Conservation (phyloP, 805 yeast genomes). For the Lachancea kluyveri region DNA sequence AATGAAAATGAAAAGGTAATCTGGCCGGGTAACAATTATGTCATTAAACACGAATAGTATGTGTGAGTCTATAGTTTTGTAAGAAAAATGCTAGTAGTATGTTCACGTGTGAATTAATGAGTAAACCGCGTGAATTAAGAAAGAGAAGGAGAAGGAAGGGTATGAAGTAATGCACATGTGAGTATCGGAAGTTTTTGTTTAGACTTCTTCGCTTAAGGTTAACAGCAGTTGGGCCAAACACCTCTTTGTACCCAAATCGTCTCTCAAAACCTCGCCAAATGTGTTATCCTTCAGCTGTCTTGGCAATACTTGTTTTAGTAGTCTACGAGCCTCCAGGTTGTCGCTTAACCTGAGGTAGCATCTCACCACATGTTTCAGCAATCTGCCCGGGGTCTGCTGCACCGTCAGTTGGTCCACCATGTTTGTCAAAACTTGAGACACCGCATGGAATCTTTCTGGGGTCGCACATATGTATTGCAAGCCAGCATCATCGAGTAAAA, state of each 20-base stretch:
- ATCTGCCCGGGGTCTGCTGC: conserved; percentile 66
- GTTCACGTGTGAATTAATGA: no score
- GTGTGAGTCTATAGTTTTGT: no score
- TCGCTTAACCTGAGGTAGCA: conserved; percentile 89
- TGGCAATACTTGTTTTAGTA: conserved; percentile 77
- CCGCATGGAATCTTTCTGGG: conserved; percentile 90
- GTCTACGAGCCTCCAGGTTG: conserved; percentile 83
- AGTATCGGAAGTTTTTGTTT: no score
- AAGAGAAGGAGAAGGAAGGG: no score
- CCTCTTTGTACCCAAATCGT: conserved; percentile 82
- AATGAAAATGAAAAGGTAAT: no score
- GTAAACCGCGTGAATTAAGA: no score
- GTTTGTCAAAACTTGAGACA: conserved; percentile 73
- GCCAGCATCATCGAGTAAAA: conserved; percentile 86
- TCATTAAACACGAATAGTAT: no score
- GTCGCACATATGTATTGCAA: conserved; percentile 91
- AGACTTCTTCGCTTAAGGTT: conserved; percentile 44
- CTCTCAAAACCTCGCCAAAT: conserved; percentile 69
- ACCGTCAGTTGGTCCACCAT: conserved; percentile 85
- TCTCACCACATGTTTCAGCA: conserved; percentile 87
- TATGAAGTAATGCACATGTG: no score
- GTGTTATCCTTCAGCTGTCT: conserved; percentile 74
- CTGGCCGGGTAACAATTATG: no score
- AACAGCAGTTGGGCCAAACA: conserved; percentile 78
- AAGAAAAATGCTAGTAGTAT: no score